Evolutionary conservation across 495 filamentous ascomycete genomes (phyloP).

Genomic region (Aspergillus steynii): DNA sequence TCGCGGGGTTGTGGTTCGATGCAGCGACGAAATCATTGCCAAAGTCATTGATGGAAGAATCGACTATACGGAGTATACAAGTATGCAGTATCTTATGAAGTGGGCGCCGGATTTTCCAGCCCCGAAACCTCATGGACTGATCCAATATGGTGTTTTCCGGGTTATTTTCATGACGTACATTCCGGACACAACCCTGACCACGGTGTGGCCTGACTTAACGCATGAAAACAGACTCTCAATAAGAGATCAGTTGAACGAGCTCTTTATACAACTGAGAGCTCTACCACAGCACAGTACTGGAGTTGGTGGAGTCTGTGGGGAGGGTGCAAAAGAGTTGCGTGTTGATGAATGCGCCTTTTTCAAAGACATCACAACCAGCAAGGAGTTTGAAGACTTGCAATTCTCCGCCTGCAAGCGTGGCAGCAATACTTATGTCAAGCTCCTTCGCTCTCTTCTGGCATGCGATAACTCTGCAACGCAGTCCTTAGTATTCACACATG

Average conservation of each 20-base stretch:
- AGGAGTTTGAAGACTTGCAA: neutral
- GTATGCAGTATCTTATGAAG: neutral
- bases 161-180: neutral
- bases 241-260: neutral
- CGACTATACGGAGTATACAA: neutral
- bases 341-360: neutral
- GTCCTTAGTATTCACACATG: neutral
- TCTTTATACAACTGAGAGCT: neutral
- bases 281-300: neutral
- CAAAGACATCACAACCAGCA: neutral
- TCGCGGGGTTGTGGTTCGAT: neutral
- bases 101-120: neutral
- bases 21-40: neutral
- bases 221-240: neutral
- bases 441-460: neutral
- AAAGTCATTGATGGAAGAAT: neutral
- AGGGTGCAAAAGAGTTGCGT: neutral
- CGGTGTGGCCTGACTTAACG: neutral
- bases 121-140: neutral
- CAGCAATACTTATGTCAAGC: neutral
- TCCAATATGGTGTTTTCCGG: neutral
- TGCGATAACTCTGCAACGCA: neutral
- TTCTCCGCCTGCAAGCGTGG: neutral
- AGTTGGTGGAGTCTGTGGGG: neutral
- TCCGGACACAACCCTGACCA: neutral